phyloP scores from a whole-genome alignment of 441 rosid species.

The Adansonia madagascariensis region DNA sequence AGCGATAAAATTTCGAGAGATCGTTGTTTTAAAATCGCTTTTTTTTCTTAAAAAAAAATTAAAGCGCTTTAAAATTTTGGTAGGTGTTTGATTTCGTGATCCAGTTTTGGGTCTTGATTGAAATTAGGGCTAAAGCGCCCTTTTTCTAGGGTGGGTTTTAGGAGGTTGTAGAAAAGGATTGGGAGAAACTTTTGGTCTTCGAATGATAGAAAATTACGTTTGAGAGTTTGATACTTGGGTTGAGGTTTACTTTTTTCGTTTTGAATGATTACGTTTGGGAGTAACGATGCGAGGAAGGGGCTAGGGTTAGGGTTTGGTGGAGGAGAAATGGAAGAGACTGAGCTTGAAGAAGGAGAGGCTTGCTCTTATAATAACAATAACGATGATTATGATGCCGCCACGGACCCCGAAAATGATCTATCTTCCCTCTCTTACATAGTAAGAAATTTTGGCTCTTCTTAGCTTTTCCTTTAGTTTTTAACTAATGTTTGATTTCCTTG shows the following conservation, averaged over 20 bases:
- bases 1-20: constrained; percentile 5
- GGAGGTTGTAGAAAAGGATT: constrained; percentile 7
- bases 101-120: constrained; percentile 43
- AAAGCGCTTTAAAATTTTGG: constrained; percentile 18
- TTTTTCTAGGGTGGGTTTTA: constrained; percentile 45
- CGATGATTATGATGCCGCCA: constrained; percentile 49
- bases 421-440: constrained; percentile 88
- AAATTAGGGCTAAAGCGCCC: constrained; percentile 36
- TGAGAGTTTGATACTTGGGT: neutral
- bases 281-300: constrained; percentile 66
- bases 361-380: constrained; percentile 64
- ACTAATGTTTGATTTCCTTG: constrained; percentile 8
- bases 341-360: constrained; percentile 98
- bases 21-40: constrained; percentile 16
- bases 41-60: constrained; percentile 17
- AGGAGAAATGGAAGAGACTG: constrained; percentile 76
- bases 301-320: constrained; percentile 68
- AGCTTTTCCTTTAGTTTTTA: constrained; percentile 7
- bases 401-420: constrained; percentile 79
- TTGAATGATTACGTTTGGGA: constrained; percentile 65
- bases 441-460: constrained; percentile 33
- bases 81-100: constrained; percentile 45
- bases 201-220: neutral
- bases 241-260: neutral
- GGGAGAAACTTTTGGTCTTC: neutral